A percentile compares a stretch with the other conserved stretches of the same genome.
phyloP scores from a whole-genome alignment of 1,284 basidiomycete genomes.

The Ganoderma resinaceum region DNA sequence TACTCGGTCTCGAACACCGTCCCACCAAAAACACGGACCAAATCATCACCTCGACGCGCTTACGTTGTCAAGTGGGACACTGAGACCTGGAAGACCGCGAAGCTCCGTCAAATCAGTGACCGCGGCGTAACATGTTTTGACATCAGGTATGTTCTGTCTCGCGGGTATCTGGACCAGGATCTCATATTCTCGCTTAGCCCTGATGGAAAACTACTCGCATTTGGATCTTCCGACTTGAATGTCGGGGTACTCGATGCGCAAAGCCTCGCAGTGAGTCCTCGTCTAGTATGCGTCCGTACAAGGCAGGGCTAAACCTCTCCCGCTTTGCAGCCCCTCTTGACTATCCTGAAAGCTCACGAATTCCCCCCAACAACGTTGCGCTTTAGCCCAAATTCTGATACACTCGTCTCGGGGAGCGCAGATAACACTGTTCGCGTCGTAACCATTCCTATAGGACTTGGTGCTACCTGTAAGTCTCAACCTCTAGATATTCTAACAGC shows the following conservation, averaged over 20 bases:
- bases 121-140: conserved; percentile 88
- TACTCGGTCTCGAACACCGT: conserved; percentile 83
- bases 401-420: conserved; percentile 93
- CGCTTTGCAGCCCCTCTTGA: conserved; percentile 75
- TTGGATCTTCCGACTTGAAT: conserved; percentile 88
- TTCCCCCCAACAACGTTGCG: conserved; percentile 91
- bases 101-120: conserved; percentile 71
- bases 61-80: conserved; percentile 74
- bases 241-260: conserved; percentile 87
- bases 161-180: neutral
- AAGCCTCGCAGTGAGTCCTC: conserved; percentile 74
- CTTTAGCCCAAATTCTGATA: conserved; percentile 83
- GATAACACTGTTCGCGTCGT: conserved; percentile 91
- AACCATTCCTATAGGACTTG: conserved; percentile 67
- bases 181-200: conserved; percentile 52
- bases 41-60: conserved; percentile 60
- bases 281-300: neutral
- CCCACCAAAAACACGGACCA: conserved; percentile 61
- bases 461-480: conserved; percentile 57
- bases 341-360: conserved; percentile 93
- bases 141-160: conserved; percentile 62
- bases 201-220: conserved; percentile 85
- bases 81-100: conserved; percentile 59
- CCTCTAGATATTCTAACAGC: neutral
- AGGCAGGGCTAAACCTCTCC: neutral